These are phyloP conservation scores for Diaporthe caulivora DNA, from an alignment of 2,329 filamentous ascomycete species.

Conservation along the genomic window DNA sequence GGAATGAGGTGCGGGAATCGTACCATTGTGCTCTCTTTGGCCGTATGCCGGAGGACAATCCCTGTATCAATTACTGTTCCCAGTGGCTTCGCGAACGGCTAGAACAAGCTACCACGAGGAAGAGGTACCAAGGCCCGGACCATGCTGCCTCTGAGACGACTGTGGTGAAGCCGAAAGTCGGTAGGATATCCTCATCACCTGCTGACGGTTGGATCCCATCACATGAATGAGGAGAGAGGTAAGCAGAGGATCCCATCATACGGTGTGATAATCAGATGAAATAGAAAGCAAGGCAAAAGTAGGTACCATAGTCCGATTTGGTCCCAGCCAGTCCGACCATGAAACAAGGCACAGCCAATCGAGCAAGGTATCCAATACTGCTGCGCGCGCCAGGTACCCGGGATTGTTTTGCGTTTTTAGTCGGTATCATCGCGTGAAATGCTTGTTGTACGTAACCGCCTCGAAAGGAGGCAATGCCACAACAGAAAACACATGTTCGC, in stretches of 20 bases:
- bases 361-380: background rate
- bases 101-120: background rate
- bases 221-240: background rate
- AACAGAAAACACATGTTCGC: background rate
- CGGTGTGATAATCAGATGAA: background rate
- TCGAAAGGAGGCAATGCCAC: background rate
- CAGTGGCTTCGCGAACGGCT: background rate
- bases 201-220: background rate
- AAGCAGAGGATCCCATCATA: background rate
- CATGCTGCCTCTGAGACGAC: background rate
- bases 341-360: slow-evolving; percentile 16
- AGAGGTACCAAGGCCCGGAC: background rate
- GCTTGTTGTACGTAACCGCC: background rate
- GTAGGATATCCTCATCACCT: background rate
- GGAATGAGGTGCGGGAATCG: background rate
- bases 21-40: background rate
- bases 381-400: background rate
- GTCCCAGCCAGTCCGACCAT: slow-evolving; percentile 5
- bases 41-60: background rate
- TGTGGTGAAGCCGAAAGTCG: background rate
- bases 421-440: background rate
- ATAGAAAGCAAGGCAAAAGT: background rate
- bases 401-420: background rate
- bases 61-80: background rate
- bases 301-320: background rate